A percentile compares a stretch with the other conserved stretches of the same genome.
phyloP scores from a whole-genome alignment of 2,329 filamentous ascomycete genomes.

The Colletotrichum aenigma region DNA sequence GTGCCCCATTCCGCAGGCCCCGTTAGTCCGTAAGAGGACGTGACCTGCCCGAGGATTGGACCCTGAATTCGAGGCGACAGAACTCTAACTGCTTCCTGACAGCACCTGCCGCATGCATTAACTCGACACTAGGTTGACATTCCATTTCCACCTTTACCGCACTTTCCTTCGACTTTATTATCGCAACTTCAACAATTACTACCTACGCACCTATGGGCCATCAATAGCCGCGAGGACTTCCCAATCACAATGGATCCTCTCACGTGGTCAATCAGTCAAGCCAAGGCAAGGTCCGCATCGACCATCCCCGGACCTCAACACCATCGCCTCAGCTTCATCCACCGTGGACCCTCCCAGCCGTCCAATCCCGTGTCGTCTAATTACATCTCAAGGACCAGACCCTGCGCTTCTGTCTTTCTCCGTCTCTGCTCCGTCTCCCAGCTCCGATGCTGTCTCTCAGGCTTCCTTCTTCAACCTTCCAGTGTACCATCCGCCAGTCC shows the following conservation, averaged over 20 bases:
- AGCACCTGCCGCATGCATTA: background rate
- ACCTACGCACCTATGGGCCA: too few relatives aligned
- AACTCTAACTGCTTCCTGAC: background rate
- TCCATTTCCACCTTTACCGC: background rate
- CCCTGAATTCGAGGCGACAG: background rate
- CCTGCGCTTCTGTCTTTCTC: background rate
- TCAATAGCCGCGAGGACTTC: background rate
- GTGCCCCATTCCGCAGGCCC: background rate
- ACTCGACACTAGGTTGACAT: background rate
- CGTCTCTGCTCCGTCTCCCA: background rate
- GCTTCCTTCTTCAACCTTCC: background rate
- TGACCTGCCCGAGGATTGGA: background rate
- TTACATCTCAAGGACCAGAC: background rate
- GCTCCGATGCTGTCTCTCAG: background rate
- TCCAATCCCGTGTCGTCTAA: background rate
- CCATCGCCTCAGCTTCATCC: background rate
- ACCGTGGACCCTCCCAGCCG: background rate
- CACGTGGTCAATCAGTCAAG: background rate
- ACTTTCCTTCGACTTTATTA: background rate
- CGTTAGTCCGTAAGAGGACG: background rate
- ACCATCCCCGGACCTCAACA: background rate
- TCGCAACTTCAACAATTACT: background rate
- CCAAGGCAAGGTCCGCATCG: background rate
- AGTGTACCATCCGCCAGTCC: background rate
- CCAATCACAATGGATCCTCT: background rate